Base-by-base conservation (phyloP, 2,329 filamentous ascomycete genomes). In the Fusarium bulbicola region DNA sequence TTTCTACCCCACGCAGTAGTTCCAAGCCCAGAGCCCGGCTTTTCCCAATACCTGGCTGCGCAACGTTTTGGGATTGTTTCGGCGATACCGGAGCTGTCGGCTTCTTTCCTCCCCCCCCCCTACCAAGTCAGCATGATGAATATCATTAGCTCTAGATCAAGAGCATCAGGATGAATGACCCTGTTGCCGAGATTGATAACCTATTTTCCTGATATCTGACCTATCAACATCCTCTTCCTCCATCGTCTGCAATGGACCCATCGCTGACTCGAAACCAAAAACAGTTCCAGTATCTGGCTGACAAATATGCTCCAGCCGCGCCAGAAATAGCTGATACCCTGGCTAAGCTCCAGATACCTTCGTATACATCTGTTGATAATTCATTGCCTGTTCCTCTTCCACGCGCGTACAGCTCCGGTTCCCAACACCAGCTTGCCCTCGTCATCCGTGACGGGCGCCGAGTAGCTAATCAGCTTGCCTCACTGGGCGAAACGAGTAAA, bases 91-190 rank as follows among this genome's bases (percentile, higher is more conserved):
- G 75, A 77, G 75, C 54, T 73, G 59, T 70, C 40, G 47, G 42
- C 13, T 37, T 30, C 8, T 32, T 9, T 13, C 24, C 11, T 4
- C 42, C 12, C 24, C 56, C 40, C 42, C 69, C 59, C 69, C 61
- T 20, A 24, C 47, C 30, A 67, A 64, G 76, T 76, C 76, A 79
- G 75, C 73, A 80, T 84, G 82, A 84, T 84, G 82, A 83, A 78
- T 78, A 82, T 68, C 80, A 80, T 92, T 93, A 94, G 92, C 92
- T 94, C 92, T 94, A 94, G 92, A 94, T 93, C 92, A 92, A 87
- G 88, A 93, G 91, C 87, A 89, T 85, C 87, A 80, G 73, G 70
- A 72, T 70, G 78, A 82, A 86, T 85, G 86, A 85, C 85, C 70
- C 66, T 68, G 74, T 76, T 82, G 81, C 82, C 79, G 83, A 89